Percentiles rank a stretch among this genome's conserved stretches.
Conservation (phyloP, 192 early-diverging fungal species). For the Rhizophagus clarus region DNA sequence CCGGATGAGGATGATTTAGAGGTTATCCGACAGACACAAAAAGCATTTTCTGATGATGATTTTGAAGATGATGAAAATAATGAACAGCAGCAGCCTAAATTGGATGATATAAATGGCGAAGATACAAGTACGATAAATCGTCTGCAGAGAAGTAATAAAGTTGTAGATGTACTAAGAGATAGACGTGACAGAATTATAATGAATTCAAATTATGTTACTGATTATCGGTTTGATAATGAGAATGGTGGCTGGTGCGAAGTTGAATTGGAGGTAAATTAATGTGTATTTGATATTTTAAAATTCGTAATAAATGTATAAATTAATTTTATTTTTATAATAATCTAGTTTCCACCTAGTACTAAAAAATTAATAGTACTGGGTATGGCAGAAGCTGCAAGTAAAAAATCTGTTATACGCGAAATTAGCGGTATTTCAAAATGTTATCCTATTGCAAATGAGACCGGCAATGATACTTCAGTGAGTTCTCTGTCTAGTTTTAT, state of each 20-base stretch:
- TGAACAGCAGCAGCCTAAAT: conserved; percentile 37
- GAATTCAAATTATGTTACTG: conserved; percentile 55
- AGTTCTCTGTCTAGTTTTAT: conserved; percentile 3
- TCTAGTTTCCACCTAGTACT: conserved; percentile 79
- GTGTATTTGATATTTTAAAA: not conserved
- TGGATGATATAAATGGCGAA: conserved; percentile 43
- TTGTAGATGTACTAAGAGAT: conserved; percentile 33
- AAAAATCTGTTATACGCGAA: conserved; percentile 80
- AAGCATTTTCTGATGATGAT: conserved; percentile 49
- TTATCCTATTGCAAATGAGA: conserved; percentile 80
- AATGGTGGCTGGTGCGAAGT: conserved; percentile 79
- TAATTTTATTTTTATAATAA: not conserved
- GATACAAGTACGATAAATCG: conserved; percentile 40
- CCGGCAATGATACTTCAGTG: conserved; percentile 76
- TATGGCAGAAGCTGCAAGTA: conserved; percentile 77
- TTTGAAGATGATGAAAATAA: conserved; percentile 49
- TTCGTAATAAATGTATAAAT: too few species aligned
- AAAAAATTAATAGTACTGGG: conserved; percentile 95
- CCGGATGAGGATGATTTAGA: conserved; percentile 87
- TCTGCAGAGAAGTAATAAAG: conserved; percentile 34
- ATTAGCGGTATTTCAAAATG: conserved; percentile 78
- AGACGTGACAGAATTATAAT: conserved; percentile 30
- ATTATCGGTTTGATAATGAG: conserved; percentile 68
- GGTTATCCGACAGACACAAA: conserved; percentile 43
- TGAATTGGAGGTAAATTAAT: conserved; percentile 57